Base-by-base conservation (phyloP, 805 yeast species). In the Cephaloascus fragrans region DNA sequence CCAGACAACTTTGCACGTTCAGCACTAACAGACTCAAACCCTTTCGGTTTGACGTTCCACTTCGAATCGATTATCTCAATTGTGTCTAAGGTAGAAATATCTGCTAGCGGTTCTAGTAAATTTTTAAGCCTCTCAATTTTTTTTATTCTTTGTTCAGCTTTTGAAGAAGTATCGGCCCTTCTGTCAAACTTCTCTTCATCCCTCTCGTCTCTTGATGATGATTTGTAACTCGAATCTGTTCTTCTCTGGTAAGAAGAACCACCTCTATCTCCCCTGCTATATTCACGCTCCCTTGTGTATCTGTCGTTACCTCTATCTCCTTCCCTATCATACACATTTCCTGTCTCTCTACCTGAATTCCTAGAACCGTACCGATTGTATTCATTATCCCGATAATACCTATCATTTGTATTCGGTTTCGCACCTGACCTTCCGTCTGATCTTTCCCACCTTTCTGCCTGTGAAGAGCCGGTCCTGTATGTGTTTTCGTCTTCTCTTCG, bases 1-100 rank as follows among this genome's bases (percentile, higher is more conserved):
- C 95, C 95, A 1, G 86, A 73, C 15, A 83, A 60, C 49, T 86
- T 87, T 4, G 93, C 95, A 43, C 81, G 66, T 44, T 79, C 84
- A 0, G 93, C 83, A 2, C 83, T 71, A 1, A 83, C 77, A 4
- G 73, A 71, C 50, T 84, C 93, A 52, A 82, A 82, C 0, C 86
- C 90, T 44, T 67, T 65, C 1, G 95, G 88, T 26, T 70, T 67
- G 18, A 73, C 61, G 37, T 85, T 93, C 95, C 95, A 86, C 37
- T 66, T 59, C 0, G 85, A 67, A 16, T 63, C 65, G 10, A 59
- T 49, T 10, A 80, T 62, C 36, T 62, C 60, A n/a, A 83, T 55
- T 35, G 72, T 62, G 34, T 74, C 71, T 23, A 85, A 57, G 0
- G 80, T 66, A 0, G 63, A 53, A 0, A 69, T 72, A 17, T 56